These are phyloP conservation scores for Periconia sp. DNA, from an alignment of 2,329 filamentous ascomycete genomes.

Conservation along the genomic window DNA sequence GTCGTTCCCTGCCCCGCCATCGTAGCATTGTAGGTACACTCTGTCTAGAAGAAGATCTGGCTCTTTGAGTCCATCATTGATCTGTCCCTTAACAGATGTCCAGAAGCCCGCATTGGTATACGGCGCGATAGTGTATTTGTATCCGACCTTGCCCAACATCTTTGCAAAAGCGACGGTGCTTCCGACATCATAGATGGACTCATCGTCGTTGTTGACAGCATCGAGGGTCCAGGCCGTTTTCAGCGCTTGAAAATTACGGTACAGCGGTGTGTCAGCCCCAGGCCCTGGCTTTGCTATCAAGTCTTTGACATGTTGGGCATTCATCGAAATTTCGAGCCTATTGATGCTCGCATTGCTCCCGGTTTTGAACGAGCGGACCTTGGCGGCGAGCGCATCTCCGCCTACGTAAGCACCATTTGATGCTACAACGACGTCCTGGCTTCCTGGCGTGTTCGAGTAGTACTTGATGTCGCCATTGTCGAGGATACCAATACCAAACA, in stretches of 20 bases:
- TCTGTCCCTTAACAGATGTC: constrained; percentile 35
- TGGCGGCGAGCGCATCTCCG: constrained; percentile 55
- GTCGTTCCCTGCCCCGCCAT: constrained; percentile 52
- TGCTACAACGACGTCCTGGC: constrained; percentile 42
- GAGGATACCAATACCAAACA: constrained; percentile 54
- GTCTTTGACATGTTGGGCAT: constrained; percentile 50
- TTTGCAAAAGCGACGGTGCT: constrained; percentile 52
- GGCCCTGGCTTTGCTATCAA: constrained; percentile 40
- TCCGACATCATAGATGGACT: constrained; percentile 50
- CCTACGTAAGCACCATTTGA: constrained; percentile 55
- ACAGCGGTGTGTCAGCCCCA: constrained; percentile 39
- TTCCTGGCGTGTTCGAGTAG: constrained; percentile 44
- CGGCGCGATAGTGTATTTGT: constrained; percentile 53
- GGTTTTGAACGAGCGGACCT: constrained; percentile 52
- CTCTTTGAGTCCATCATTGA: constrained; percentile 31
- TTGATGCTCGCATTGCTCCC: constrained; percentile 38
- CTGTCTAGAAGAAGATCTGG: constrained; percentile 46
- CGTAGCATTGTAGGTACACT: constrained; percentile 55
- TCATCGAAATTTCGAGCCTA: constrained; percentile 54
- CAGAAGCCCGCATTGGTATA: constrained; percentile 52
- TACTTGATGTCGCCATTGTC: constrained; percentile 54
- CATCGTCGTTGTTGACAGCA: constrained; percentile 57
- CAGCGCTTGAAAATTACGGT: constrained; percentile 50
- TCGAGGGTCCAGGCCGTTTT: constrained; percentile 52
- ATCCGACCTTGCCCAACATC: constrained; percentile 51